These are phyloP conservation scores for Mycena indigotica DNA, from an alignment of 768 basidiomycete genomes.

Conservation along the genomic window DNA sequence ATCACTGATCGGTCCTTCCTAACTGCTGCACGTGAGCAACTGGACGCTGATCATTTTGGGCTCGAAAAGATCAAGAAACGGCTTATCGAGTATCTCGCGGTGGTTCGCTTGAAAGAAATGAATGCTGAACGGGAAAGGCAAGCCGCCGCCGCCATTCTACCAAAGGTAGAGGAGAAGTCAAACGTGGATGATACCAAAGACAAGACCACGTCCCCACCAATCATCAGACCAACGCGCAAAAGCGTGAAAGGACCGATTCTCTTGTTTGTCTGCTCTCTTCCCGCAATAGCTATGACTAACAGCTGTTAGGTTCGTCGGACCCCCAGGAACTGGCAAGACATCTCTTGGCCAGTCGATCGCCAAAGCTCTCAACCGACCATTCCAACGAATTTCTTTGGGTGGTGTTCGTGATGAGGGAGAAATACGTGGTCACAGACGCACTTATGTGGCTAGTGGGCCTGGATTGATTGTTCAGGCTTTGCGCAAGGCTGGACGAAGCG, in stretches of 20 bases:
- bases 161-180: constrained; percentile 9
- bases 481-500: constrained; percentile 76
- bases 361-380: constrained; percentile 77
- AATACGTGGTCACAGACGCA: constrained; percentile 76
- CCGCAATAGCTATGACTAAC: background rate
- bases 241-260: constrained; percentile 72
- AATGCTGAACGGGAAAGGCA: constrained; percentile 39
- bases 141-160: constrained; percentile 1
- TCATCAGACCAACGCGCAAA: constrained; percentile 30
- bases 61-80: constrained; percentile 91
- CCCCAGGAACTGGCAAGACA: constrained; percentile 91
- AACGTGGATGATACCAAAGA: background rate
- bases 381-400: constrained; percentile 90
- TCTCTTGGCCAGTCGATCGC: constrained; percentile 90
- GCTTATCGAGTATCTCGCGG: constrained; percentile 88
- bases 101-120: constrained; percentile 65
- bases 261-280: constrained; percentile 41
- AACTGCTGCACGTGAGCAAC: constrained; percentile 68
- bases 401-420: constrained; percentile 93
- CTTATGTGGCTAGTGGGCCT: constrained; percentile 90
- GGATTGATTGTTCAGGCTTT: constrained; percentile 86
- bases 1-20: constrained; percentile 64
- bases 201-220: constrained; percentile 1
- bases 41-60: constrained; percentile 91
- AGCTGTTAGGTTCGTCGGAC: constrained; percentile 72